Conservation (phyloP, 768 basidiomycete species). For the Trametes elegans region DNA sequence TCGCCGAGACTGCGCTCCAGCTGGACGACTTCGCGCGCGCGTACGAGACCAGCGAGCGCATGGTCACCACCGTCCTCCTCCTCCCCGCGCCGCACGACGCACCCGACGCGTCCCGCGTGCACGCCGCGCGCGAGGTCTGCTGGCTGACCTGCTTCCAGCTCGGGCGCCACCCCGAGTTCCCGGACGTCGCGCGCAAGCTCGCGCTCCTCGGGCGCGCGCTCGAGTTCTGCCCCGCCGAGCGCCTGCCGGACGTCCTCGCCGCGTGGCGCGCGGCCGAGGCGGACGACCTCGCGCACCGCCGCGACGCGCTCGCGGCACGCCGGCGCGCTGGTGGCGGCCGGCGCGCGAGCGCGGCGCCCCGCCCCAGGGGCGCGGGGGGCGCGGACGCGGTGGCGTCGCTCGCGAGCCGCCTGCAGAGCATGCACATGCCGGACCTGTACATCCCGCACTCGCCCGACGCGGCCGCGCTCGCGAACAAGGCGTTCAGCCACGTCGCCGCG, state of each 20-base stretch:
- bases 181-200: conserved; percentile 65
- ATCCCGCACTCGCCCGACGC: conserved; percentile 76
- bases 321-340: conserved; percentile 18
- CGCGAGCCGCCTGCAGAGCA: conserved; percentile 57
- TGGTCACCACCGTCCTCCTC: conserved; percentile 61
- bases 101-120: conserved; percentile 40
- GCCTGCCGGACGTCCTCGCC: conserved; percentile 71
- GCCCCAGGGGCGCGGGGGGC: conserved; percentile 22
- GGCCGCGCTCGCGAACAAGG: conserved; percentile 73
- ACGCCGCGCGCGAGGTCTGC: conserved; percentile 74
- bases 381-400: conserved; percentile 40
- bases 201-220: conserved; percentile 76
- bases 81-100: conserved; percentile 38
- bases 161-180: conserved; percentile 77
- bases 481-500: conserved; percentile 75
- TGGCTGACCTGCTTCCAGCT: conserved; percentile 92
- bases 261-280: conserved; percentile 76
- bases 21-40: conserved; percentile 77
- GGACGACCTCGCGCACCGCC: conserved; percentile 54
- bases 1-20: conserved; percentile 83
- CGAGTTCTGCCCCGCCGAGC: conserved; percentile 81
- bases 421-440: conserved; percentile 68
- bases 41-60: conserved; percentile 65
- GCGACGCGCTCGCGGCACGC: conserved; percentile 39
- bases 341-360: not conserved